phyloP scores from a whole-genome alignment of 2,329 filamentous ascomycete genomes.

The Hypoxylon sp. region DNA sequence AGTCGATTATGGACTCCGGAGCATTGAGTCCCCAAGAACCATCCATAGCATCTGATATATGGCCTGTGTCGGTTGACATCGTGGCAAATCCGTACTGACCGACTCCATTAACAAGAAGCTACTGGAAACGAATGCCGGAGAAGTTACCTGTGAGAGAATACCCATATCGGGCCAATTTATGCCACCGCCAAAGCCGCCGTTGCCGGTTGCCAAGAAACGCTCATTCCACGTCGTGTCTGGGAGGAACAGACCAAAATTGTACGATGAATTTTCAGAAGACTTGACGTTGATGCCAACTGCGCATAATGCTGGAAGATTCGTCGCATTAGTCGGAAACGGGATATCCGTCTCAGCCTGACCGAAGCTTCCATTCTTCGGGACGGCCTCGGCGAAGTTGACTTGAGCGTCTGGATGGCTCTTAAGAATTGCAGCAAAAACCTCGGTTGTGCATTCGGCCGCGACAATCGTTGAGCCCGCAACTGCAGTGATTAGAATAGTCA shows the following conservation, averaged over 20 bases:
- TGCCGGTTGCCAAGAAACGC: conserved; percentile 50
- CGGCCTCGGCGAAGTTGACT: conserved; percentile 47
- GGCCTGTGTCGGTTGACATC: conserved; percentile 62
- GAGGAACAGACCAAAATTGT: conserved; percentile 54
- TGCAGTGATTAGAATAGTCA: conserved; percentile 21
- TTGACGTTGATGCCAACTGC: conserved; percentile 53
- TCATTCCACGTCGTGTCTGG: conserved; percentile 53
- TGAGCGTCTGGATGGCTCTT: conserved; percentile 42
- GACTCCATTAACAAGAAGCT: conserved; percentile 6
- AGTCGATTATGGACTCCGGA: conserved; percentile 58
- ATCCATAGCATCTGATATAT: conserved; percentile 54
- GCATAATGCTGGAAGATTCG: conserved; percentile 51
- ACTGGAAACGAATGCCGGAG: background rate
- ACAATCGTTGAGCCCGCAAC: conserved; percentile 35
- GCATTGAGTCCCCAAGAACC: conserved; percentile 58
- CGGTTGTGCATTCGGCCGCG: conserved; percentile 45
- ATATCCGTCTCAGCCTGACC: conserved; percentile 42
- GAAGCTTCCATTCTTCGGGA: conserved; percentile 50
- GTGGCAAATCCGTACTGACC: conserved; percentile 59
- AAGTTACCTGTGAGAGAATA: conserved; percentile 47
- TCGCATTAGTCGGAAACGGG: conserved; percentile 48
- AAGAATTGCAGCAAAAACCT: conserved; percentile 46
- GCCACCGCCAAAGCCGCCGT: conserved; percentile 52
- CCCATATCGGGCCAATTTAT: conserved; percentile 62
- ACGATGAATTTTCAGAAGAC: conserved; percentile 50